Percentiles rank a stretch among this genome's conserved stretches.
phyloP scores from a whole-genome alignment of 116 monocot species.

The Trichopus zeylanicus region DNA sequence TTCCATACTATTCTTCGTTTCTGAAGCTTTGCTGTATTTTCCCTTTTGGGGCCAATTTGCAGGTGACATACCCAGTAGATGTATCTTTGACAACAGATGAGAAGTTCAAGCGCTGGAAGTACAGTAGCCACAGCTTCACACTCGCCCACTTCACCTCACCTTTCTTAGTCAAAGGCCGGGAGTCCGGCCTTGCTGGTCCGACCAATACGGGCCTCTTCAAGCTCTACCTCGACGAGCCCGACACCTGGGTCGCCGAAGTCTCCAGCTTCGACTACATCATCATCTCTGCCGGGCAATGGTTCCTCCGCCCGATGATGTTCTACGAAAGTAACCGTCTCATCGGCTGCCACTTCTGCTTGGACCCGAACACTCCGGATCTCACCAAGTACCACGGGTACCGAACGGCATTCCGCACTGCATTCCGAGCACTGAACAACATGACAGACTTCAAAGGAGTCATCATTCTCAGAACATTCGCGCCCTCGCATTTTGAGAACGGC shows the following conservation, averaged over 20 bases:
- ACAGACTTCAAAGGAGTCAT: constrained; percentile 25
- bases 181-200: constrained; percentile 3
- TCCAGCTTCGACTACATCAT: constrained; percentile 34
- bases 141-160: constrained; percentile 30
- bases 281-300: constrained; percentile 58
- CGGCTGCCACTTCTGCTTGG: constrained; percentile 22
- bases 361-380: not conserved
- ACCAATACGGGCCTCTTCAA: constrained; percentile 9
- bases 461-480: constrained; percentile 54
- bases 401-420: constrained; percentile 40
- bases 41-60: not conserved
- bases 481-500: constrained; percentile 65
- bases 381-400: constrained; percentile 19
- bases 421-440: constrained; percentile 16
- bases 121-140: constrained; percentile 27
- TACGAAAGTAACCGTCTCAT: constrained; percentile 10
- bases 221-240: constrained; percentile 47
- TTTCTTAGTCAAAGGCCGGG: constrained; percentile 14
- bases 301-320: constrained; percentile 37
- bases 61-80: constrained; percentile 38
- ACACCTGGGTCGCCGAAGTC: constrained; percentile 33
- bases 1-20: no score
- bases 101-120: constrained; percentile 15
- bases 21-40: no score
- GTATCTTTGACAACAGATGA: constrained; percentile 15